Conservation (phyloP, 768 basidiomycete genomes). For the Lyophyllum atratum region DNA sequence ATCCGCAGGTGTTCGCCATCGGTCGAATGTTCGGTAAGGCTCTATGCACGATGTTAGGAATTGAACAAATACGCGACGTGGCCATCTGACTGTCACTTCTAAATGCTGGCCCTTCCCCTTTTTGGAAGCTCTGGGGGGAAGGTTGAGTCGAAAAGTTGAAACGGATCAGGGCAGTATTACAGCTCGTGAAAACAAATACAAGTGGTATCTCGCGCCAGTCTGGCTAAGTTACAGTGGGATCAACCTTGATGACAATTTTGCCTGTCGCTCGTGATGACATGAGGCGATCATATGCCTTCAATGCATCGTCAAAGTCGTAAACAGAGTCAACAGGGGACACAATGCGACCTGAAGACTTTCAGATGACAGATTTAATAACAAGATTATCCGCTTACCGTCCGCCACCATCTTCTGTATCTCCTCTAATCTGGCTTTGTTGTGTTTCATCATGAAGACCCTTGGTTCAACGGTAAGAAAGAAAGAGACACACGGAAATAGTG, state of each 20-base stretch:
- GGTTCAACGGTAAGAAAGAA: not conserved
- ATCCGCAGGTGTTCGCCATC: too few relatives aligned
- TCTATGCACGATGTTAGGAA: too few relatives aligned
- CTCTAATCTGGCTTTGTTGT: slow-evolving; percentile 36
- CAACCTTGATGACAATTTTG: slow-evolving; percentile 63
- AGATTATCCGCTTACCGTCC: slow-evolving; percentile 37
- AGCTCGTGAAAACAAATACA: too few relatives aligned
- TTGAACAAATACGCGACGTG: too few relatives aligned
- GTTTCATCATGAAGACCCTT: slow-evolving; percentile 35
- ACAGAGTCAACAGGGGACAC: slow-evolving; percentile 62
- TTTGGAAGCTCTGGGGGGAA: too few relatives aligned
- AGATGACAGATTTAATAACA: not conserved
- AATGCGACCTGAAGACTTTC: slow-evolving; percentile 41
- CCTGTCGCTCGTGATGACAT: slow-evolving; percentile 60
- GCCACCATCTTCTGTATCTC: slow-evolving; percentile 37
- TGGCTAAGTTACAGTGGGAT: slow-evolving; percentile 9
- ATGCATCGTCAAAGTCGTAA: slow-evolving; percentile 53
- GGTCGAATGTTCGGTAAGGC: too few relatives aligned
- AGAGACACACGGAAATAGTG: not conserved
- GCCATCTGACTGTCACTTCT: too few relatives aligned
- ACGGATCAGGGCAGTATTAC: too few relatives aligned
- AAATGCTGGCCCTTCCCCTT: too few relatives aligned
- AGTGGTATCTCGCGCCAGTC: too few relatives aligned
- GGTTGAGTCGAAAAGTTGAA: too few relatives aligned
- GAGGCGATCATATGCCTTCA: slow-evolving; percentile 63